Conservation (phyloP, 345 rosid species). For the Hevea brasiliensis region DNA sequence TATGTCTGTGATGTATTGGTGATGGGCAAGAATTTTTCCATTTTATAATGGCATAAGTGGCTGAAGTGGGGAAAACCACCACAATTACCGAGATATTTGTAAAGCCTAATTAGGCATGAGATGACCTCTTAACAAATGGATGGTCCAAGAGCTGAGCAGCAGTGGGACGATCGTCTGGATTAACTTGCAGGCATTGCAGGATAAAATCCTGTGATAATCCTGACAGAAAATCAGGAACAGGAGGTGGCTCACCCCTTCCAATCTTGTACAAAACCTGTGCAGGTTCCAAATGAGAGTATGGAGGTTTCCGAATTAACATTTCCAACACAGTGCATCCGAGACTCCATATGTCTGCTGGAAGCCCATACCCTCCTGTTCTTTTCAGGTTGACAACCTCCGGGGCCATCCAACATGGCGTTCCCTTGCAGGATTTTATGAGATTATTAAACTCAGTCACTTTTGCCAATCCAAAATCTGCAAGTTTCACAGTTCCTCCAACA, state of each 20-base stretch:
- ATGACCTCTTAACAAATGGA: slow-evolving; percentile 20
- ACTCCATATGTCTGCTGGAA: slow-evolving; percentile 81
- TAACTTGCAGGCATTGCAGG: slow-evolving; percentile 16
- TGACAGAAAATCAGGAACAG: slow-evolving; percentile 13
- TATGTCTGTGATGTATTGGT: too few relatives aligned
- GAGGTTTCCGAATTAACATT: slow-evolving; percentile 59
- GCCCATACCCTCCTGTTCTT: slow-evolving; percentile 52
- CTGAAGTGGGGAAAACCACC: too few relatives aligned
- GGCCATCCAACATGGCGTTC: neutral
- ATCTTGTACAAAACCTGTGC: slow-evolving; percentile 11
- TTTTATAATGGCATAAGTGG: too few relatives aligned
- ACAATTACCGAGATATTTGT: too few relatives aligned
- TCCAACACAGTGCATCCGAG: slow-evolving; percentile 83
- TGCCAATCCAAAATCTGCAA: neutral
- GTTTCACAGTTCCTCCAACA: neutral
- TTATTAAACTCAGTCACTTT: neutral
- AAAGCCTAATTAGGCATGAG: too few relatives aligned
- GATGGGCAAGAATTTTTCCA: too few relatives aligned
- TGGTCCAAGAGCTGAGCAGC: slow-evolving; percentile 25
- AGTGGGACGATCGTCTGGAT: slow-evolving; percentile 18
- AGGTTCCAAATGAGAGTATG: slow-evolving; percentile 45
- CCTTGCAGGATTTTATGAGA: neutral
- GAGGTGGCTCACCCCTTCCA: slow-evolving; percentile 12
- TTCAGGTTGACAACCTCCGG: slow-evolving; percentile 35
- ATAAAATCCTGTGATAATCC: slow-evolving; percentile 10